Evolutionary conservation across 805 yeast species (phyloP).

Genomic region (Teunomyces cretensis): DNA sequence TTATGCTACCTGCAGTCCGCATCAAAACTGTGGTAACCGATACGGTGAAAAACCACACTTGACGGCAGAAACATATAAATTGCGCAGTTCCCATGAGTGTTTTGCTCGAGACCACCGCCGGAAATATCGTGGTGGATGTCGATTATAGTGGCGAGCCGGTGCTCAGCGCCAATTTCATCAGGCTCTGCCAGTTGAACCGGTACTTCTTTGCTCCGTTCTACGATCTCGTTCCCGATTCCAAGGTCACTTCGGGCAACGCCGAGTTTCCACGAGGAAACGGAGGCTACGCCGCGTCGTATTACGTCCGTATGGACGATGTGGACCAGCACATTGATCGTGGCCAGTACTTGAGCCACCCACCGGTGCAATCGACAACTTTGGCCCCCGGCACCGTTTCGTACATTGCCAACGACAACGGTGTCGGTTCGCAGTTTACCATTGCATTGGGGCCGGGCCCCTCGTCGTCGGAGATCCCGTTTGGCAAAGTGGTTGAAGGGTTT

Average conservation of each 20-base stretch:
- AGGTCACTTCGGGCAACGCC: slow-evolving; percentile 51
- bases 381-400: neutral
- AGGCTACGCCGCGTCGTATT: slow-evolving; percentile 7
- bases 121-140: slow-evolving; percentile 52
- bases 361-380: neutral
- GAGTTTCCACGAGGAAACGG: slow-evolving; percentile 32
- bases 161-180: slow-evolving; percentile 48
- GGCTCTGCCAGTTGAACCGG: slow-evolving; percentile 52
- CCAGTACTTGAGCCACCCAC: neutral
- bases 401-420: neutral
- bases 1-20: neutral
- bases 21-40: neutral
- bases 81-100: slow-evolving; percentile 35
- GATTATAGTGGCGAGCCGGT: slow-evolving; percentile 30
- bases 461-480: slow-evolving; percentile 43
- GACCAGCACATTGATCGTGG: neutral
- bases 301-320: neutral
- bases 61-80: neutral
- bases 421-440: slow-evolving; percentile 16
- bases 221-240: slow-evolving; percentile 38
- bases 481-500: slow-evolving; percentile 52
- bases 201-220: slow-evolving; percentile 53
- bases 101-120: slow-evolving; percentile 37
- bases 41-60: neutral
- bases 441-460: slow-evolving; percentile 14